Evolutionary conservation across 2,329 filamentous ascomycete species (phyloP).

Genomic region (Talaromyces sp.): DNA sequence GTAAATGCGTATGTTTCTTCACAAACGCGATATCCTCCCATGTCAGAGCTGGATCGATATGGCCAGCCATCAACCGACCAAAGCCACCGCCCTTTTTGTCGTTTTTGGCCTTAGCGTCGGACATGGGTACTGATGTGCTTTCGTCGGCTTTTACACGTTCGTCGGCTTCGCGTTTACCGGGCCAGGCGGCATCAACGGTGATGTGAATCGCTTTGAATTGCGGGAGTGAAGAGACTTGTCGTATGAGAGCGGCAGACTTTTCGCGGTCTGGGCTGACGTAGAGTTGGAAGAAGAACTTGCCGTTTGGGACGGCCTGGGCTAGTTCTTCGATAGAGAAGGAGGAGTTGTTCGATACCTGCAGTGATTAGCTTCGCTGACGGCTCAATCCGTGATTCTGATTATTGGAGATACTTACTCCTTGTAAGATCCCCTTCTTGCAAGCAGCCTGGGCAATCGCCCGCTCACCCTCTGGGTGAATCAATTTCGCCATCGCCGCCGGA

Average conservation of each 20-base stretch:
- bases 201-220: conserved; percentile 49
- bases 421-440: conserved; percentile 51
- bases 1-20: conserved; percentile 45
- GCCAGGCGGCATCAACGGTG: conserved; percentile 56
- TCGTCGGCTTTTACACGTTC: conserved; percentile 52
- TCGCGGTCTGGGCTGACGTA: conserved; percentile 53
- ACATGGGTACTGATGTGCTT: conserved; percentile 41
- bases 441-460: conserved; percentile 55
- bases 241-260: conserved; percentile 49
- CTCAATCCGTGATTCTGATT: background rate
- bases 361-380: background rate
- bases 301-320: conserved; percentile 38
- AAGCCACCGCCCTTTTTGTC: conserved; percentile 55
- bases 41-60: conserved; percentile 51
- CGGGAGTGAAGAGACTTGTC: conserved; percentile 39
- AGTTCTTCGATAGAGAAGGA: conserved; percentile 58
- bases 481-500: conserved; percentile 61
- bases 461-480: conserved; percentile 65
- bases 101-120: conserved; percentile 44
- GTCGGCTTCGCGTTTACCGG: conserved; percentile 56
- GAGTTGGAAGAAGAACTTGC: conserved; percentile 54
- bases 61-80: conserved; percentile 51
- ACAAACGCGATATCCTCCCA: conserved; percentile 58
- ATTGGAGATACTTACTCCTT: conserved; percentile 43
- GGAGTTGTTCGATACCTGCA: conserved; percentile 57